These are phyloP conservation scores for Tylopilus balloui DNA, from an alignment of 768 basidiomycete species.

Conservation along the genomic window DNA sequence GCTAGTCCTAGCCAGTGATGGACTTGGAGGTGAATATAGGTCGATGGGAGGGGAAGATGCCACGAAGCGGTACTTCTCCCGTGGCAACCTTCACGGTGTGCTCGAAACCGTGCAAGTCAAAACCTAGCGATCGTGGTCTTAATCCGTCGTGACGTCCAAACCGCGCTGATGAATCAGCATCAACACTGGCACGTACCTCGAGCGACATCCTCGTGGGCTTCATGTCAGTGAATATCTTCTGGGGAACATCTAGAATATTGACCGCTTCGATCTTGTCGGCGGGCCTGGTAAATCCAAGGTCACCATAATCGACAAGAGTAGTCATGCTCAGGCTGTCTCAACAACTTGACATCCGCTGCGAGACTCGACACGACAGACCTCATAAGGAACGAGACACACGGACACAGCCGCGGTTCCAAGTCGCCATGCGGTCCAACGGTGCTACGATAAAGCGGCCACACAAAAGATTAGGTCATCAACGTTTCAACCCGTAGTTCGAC, in stretches of 20 bases:
- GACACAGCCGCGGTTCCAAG: background rate
- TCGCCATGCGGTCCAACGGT: background rate
- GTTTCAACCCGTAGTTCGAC: conserved; percentile 1
- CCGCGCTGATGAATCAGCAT: background rate
- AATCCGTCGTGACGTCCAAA: background rate
- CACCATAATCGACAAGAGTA: conserved; percentile 25
- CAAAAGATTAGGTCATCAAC: too few species aligned
- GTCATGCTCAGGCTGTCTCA: conserved; percentile 17
- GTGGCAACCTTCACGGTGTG: conserved; percentile 10
- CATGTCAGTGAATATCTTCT: conserved; percentile 34
- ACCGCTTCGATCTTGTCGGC: conserved; percentile 38
- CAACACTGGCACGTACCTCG: conserved; percentile 23
- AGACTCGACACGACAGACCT: background rate
- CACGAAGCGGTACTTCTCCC: conserved; percentile 11
- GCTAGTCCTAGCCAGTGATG: conserved; percentile 39
- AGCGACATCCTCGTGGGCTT: conserved; percentile 37
- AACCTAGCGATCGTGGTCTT: conserved; percentile 19
- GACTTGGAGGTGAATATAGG: conserved; percentile 33
- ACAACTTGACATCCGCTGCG: background rate
- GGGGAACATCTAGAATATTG: conserved; percentile 31
- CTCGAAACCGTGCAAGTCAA: conserved; percentile 28
- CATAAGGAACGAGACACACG: background rate
- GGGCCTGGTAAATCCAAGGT: conserved; percentile 34
- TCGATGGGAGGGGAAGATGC: conserved; percentile 36
- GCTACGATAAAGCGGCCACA: too few species aligned